Percentiles rank a stretch among this genome's conserved stretches.
These are phyloP conservation scores for Paramecium octaurelia DNA, from an alignment of 73 alveolate genomes.

Conservation along the genomic window DNA sequence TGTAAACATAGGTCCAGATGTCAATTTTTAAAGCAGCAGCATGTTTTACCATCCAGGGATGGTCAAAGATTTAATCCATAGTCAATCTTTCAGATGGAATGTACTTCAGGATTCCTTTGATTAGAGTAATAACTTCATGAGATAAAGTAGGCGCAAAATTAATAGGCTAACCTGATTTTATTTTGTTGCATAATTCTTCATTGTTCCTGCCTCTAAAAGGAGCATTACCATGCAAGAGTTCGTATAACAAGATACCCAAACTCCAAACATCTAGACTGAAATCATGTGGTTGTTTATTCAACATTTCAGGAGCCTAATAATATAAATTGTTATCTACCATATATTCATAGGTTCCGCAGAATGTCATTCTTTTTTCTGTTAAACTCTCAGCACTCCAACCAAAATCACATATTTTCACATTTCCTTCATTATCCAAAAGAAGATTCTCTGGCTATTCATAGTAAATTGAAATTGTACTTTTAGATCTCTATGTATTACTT, in stretches of 20 bases:
- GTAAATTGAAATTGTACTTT: background rate
- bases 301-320: constrained; percentile 90
- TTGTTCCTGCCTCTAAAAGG: constrained; percentile 73
- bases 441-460: constrained; percentile 55
- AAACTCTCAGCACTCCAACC: constrained; percentile 67
- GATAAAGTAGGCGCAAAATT: constrained; percentile 72
- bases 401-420: constrained; percentile 62
- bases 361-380: constrained; percentile 80
- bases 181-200: constrained; percentile 66
- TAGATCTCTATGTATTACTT: constrained; percentile 79
- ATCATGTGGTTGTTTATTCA: constrained; percentile 75
- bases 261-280: constrained; percentile 92
- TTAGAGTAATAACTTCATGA: constrained; percentile 76
- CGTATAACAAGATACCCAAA: constrained; percentile 90
- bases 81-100: constrained; percentile 84
- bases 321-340: constrained; percentile 62
- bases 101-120: constrained; percentile 71
- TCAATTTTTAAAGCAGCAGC: background rate
- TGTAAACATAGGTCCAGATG: constrained; percentile 8
- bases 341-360: constrained; percentile 97
- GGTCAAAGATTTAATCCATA: constrained; percentile 82
- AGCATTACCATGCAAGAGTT: constrained; percentile 86
- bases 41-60: constrained; percentile 86
- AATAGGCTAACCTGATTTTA: constrained; percentile 58
- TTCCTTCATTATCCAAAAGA: constrained; percentile 47